Evolutionary conservation across 768 basidiomycete species (phyloP).

Genomic region (Mycena alexandri): DNA sequence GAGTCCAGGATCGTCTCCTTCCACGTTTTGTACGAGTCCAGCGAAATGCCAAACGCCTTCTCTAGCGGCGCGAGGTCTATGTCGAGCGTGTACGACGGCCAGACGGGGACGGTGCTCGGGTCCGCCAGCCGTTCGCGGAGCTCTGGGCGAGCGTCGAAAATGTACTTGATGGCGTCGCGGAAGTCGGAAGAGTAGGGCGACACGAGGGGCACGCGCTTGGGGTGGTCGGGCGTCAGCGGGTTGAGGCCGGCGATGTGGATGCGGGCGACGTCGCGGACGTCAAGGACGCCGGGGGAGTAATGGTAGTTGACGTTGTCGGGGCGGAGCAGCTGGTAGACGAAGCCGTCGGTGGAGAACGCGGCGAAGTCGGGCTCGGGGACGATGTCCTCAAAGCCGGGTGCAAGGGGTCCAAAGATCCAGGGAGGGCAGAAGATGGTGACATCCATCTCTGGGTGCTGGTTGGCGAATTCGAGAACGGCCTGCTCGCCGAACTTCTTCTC

Average conservation of each 20-base stretch:
- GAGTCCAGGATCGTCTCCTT: constrained; percentile 35
- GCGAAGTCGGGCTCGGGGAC: constrained; percentile 31
- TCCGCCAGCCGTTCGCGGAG: constrained; percentile 31
- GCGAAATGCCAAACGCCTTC: constrained; percentile 38
- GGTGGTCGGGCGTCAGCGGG: constrained; percentile 20
- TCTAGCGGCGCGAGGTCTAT: constrained; percentile 37
- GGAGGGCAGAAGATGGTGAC: constrained; percentile 40
- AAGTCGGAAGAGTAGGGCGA: constrained; percentile 21
- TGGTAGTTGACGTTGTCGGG: constrained; percentile 28
- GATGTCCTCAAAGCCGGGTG: constrained; percentile 38
- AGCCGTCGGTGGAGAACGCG: constrained; percentile 32
- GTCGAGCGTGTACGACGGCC: constrained; percentile 29
- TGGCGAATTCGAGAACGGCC: constrained; percentile 27
- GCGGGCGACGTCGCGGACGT: constrained; percentile 39
- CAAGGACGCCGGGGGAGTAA: constrained; percentile 26
- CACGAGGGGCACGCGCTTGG: constrained; percentile 25
- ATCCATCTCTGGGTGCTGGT: constrained; percentile 37
- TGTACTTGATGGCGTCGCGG: constrained; percentile 25
- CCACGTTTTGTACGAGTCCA: constrained; percentile 29
- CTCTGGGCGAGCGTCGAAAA: constrained; percentile 33
- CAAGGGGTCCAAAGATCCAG: constrained; percentile 44
- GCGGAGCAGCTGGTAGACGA: constrained; percentile 35
- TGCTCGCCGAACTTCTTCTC: constrained; percentile 34
- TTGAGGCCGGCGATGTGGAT: constrained; percentile 36
- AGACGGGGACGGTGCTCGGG: constrained; percentile 20